Percentiles rank a stretch among this genome's conserved stretches.
These are phyloP conservation scores for Xenoacremonium recifei DNA, from an alignment of 2,329 filamentous ascomycete genomes.

Conservation along the genomic window DNA sequence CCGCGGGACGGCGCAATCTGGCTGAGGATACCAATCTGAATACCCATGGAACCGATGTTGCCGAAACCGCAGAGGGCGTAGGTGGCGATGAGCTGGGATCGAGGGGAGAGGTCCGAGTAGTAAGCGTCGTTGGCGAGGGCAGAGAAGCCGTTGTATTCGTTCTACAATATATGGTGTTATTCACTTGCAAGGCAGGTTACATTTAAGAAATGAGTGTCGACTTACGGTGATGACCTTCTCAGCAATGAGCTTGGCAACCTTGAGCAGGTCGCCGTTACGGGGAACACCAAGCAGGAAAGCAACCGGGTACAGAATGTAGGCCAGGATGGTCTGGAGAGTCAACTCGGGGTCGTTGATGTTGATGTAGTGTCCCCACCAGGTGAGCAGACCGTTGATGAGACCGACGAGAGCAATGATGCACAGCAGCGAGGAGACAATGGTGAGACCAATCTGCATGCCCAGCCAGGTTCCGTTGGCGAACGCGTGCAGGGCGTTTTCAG, in stretches of 20 bases:
- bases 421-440: slow-evolving; percentile 76
- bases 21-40: slow-evolving; percentile 83
- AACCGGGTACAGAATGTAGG: slow-evolving; percentile 75
- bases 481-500: slow-evolving; percentile 80
- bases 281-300: slow-evolving; percentile 79
- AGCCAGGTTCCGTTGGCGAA: slow-evolving; percentile 84
- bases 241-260: slow-evolving; percentile 76
- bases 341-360: slow-evolving; percentile 69
- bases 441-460: slow-evolving; percentile 81
- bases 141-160: slow-evolving; percentile 76
- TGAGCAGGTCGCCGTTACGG: slow-evolving; percentile 61
- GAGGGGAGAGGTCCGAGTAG: slow-evolving; percentile 62
- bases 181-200: neutral
- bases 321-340: slow-evolving; percentile 70
- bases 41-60: slow-evolving; percentile 84
- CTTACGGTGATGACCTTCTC: slow-evolving; percentile 74
- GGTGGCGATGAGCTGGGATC: slow-evolving; percentile 78
- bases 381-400: slow-evolving; percentile 72
- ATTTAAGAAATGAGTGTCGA: slow-evolving; percentile 8
- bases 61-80: slow-evolving; percentile 84
- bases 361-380: slow-evolving; percentile 81
- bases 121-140: slow-evolving; percentile 51
- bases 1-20: slow-evolving; percentile 74
- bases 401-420: slow-evolving; percentile 79
- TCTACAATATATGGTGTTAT: slow-evolving; percentile 36